Evolutionary conservation across 1,284 basidiomycete genomes (phyloP).

Genomic region (Apiotrichum veenhuisii): DNA sequence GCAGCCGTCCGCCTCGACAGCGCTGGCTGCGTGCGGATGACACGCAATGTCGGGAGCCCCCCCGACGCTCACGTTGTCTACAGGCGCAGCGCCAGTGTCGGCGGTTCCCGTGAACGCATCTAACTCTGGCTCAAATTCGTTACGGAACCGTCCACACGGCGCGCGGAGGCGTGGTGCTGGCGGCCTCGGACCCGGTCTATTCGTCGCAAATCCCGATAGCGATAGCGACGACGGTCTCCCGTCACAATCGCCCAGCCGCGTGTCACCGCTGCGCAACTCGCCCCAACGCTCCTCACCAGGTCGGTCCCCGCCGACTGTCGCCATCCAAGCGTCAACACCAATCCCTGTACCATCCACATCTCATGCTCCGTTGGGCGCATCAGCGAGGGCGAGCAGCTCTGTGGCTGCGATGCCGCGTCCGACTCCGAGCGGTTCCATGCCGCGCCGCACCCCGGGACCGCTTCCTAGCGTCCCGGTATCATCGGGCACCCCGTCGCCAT

Average conservation of each 20-base stretch:
- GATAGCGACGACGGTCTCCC: conserved; percentile 30
- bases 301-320: background rate
- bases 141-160: conserved; percentile 29
- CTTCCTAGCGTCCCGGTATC: conserved; percentile 17
- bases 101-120: background rate
- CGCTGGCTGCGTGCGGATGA: background rate
- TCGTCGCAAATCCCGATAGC: conserved; percentile 45
- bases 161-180: conserved; percentile 26
- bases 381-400: background rate
- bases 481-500: conserved; percentile 10
- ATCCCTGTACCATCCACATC: background rate
- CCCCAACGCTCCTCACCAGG: background rate
- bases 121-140: background rate
- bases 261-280: background rate
- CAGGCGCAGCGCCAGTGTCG: background rate
- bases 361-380: background rate
- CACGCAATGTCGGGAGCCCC: background rate
- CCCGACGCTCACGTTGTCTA: background rate
- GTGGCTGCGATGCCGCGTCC: conserved; percentile 15
- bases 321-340: background rate
- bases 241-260: background rate
- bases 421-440: conserved; percentile 32
- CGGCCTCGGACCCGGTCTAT: conserved; percentile 25
- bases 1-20: background rate
- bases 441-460: conserved; percentile 20